phyloP scores from a whole-genome alignment of 495 filamentous ascomycete genomes.

The Aspergillus steynii region DNA sequence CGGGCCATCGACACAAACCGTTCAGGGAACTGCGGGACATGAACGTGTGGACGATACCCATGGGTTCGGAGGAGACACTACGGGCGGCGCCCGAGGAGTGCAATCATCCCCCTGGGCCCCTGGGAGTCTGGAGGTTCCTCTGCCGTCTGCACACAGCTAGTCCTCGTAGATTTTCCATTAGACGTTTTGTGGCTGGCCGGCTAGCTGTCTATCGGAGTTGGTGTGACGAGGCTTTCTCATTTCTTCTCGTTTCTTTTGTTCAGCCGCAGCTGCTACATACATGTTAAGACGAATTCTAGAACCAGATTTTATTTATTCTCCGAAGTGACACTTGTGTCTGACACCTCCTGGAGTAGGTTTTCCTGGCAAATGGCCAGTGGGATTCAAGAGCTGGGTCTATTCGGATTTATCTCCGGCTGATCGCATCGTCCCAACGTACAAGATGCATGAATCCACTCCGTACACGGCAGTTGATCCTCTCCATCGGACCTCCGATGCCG shows the following conservation, averaged over 20 bases:
- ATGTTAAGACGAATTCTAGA: background rate
- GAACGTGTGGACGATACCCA: conserved; percentile 44
- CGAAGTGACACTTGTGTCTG: background rate
- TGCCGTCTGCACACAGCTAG: conserved; percentile 26
- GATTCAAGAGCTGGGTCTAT: background rate
- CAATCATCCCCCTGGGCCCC: conserved; percentile 33
- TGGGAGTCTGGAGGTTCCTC: conserved; percentile 33
- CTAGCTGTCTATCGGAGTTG: background rate
- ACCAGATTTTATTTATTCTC: background rate
- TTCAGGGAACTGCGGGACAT: conserved; percentile 30
- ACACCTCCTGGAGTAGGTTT: background rate
- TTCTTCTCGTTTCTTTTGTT: background rate
- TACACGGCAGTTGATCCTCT: background rate
- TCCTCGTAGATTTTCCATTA: conserved; percentile 11
- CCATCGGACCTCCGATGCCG: background rate
- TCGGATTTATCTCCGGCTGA: too few species aligned
- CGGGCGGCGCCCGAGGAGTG: conserved; percentile 30
- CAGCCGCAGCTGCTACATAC: background rate
- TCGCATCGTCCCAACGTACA: too few species aligned
- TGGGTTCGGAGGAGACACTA: conserved; percentile 18
- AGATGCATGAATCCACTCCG: too few species aligned
- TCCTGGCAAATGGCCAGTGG: background rate
- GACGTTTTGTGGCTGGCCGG: background rate
- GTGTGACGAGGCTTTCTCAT: background rate
- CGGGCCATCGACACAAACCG: conserved; percentile 24